These are phyloP conservation scores for Yarrowia phangngaensis DNA, from an alignment of 805 yeast species.

Conservation along the genomic window DNA sequence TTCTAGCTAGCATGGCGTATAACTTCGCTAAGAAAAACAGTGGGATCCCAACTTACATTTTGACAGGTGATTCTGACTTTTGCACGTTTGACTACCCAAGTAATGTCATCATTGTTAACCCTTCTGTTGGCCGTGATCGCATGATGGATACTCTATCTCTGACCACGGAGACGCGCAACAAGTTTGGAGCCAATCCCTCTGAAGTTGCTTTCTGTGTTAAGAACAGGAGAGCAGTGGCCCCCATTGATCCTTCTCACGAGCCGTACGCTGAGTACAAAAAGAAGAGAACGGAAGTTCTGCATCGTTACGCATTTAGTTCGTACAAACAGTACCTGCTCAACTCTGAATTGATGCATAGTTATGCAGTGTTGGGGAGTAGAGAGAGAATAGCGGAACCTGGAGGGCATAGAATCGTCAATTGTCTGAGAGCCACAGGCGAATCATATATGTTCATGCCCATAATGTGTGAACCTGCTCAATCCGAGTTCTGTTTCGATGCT, in stretches of 20 bases:
- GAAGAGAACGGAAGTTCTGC: not conserved
- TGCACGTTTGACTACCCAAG: conserved; percentile 2
- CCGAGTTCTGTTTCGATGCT: not conserved
- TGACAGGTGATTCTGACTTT: not conserved
- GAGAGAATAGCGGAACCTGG: not conserved
- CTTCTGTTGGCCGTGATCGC: not conserved
- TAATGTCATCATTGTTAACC: not conserved
- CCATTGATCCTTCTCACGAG: too few species aligned
- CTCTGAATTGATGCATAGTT: not conserved
- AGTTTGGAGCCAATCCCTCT: not conserved
- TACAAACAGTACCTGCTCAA: not conserved
- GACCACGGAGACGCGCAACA: not conserved
- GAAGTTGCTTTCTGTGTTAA: too few species aligned
- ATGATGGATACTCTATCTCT: not conserved
- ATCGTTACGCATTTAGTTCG: not conserved
- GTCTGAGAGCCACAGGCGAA: not conserved
- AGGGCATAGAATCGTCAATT: not conserved
- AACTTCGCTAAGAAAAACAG: not conserved
- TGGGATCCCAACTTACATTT: not conserved
- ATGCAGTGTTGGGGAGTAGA: not conserved
- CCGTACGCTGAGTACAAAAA: not conserved
- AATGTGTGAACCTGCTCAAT: not conserved
- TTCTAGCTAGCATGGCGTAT: not conserved
- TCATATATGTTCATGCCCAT: conserved; percentile 1
- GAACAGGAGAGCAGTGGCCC: too few species aligned